These are phyloP conservation scores for Telfairia occidentalis DNA, from an alignment of 331 rosid genomes.

Conservation along the genomic window DNA sequence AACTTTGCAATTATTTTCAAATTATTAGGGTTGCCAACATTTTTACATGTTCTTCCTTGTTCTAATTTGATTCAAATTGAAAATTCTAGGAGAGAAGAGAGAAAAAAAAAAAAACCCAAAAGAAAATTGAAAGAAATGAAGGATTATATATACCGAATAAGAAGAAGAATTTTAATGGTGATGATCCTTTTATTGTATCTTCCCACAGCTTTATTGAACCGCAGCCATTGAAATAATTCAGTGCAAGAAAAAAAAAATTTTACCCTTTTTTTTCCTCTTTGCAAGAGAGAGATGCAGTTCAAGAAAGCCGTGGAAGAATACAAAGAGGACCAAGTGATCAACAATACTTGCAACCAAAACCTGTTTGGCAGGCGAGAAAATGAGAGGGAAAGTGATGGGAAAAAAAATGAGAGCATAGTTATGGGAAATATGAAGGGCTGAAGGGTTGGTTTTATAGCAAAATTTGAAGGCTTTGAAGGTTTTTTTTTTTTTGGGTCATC, in stretches of 20 bases:
- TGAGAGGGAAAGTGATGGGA: constrained; percentile 4
- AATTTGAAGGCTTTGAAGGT: background rate
- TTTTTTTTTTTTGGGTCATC: background rate
- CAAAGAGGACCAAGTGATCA: constrained; percentile 10
- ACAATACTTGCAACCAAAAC: background rate
- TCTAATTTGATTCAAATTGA: background rate
- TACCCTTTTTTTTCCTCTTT: background rate
- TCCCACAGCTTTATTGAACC: constrained; percentile 24
- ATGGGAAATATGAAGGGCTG: background rate
- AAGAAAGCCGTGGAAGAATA: constrained; percentile 24
- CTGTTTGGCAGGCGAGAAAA: constrained; percentile 4
- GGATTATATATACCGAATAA: no score
- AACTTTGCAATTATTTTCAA: background rate
- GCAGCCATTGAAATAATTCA: constrained; percentile 2
- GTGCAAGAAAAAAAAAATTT: background rate
- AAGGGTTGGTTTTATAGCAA: constrained; percentile 2
- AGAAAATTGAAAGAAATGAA: background rate
- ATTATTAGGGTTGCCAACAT: background rate
- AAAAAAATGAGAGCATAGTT: background rate
- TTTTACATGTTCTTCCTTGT: background rate
- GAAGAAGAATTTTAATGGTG: background rate
- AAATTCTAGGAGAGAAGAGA: background rate
- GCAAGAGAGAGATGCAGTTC: constrained; percentile 11
- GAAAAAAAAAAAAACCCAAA: background rate
- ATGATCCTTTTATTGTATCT: constrained; percentile 17